Conservation (phyloP, 768 basidiomycete species). For the Collybia sp. region DNA sequence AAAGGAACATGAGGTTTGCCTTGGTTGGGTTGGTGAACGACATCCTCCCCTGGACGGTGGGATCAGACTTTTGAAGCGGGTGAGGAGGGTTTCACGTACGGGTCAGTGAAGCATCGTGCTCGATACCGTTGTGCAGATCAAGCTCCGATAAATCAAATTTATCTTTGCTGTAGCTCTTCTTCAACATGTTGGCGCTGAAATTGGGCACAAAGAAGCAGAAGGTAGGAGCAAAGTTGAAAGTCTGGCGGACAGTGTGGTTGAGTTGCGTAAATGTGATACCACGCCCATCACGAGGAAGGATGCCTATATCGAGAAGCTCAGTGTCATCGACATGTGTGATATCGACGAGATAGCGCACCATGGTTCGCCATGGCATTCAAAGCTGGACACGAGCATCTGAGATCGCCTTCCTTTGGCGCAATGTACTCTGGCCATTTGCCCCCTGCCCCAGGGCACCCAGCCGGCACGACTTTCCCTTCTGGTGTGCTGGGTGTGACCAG, state of each 20-base stretch:
- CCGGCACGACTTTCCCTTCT: constrained; percentile 51
- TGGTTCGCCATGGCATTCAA: constrained; percentile 84
- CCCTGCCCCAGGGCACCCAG: constrained; percentile 49
- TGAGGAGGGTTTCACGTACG: constrained; percentile 36
- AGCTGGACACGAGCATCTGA: constrained; percentile 69
- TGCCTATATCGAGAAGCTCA: constrained; percentile 38
- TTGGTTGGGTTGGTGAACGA: constrained; percentile 45
- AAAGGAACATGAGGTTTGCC: constrained; percentile 40
- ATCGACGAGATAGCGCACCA: constrained; percentile 42
- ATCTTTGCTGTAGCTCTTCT: constrained; percentile 51
- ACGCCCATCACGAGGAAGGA: constrained; percentile 59
- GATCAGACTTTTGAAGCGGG: not conserved
- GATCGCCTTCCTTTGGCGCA: constrained; percentile 56
- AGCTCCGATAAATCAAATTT: constrained; percentile 65
- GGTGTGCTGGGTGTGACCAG: constrained; percentile 42
- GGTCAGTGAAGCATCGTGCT: constrained; percentile 62
- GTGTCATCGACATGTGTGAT: constrained; percentile 12
- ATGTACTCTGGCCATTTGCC: constrained; percentile 69
- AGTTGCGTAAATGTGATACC: constrained; percentile 61
- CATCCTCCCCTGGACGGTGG: constrained; percentile 49
- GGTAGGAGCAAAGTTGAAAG: constrained; percentile 67
- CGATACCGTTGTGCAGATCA: constrained; percentile 66
- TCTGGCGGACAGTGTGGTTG: constrained; percentile 35
- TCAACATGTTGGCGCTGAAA: constrained; percentile 52
- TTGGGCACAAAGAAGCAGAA: constrained; percentile 68